A percentile compares a stretch with the other conserved stretches of the same genome.
Evolutionary conservation across 306 rosid species (phyloP).

Genomic region (Vicia villosa): DNA sequence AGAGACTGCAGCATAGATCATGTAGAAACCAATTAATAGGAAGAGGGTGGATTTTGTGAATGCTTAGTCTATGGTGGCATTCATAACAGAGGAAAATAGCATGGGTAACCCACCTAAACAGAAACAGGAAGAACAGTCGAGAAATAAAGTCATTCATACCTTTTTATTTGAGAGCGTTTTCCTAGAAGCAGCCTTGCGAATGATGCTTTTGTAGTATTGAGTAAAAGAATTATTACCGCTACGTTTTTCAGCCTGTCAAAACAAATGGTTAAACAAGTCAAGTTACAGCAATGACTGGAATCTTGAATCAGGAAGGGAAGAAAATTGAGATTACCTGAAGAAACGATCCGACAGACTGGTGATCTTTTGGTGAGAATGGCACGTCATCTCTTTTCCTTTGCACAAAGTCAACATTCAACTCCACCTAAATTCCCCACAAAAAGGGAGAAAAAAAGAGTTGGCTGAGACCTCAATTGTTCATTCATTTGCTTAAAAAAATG

Average conservation of each 20-base stretch:
- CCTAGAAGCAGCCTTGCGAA: conserved; percentile 73
- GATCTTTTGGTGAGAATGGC: conserved; percentile 85
- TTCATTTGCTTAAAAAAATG: conserved; percentile 7
- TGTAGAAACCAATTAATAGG: not conserved
- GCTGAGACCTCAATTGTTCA: conserved; percentile 9
- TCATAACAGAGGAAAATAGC: not conserved
- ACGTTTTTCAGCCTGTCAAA: conserved; percentile 70
- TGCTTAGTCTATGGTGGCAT: not conserved
- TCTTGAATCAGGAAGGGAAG: not conserved
- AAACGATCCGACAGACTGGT: conserved; percentile 68
- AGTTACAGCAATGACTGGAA: conserved; percentile 21
- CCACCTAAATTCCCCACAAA: conserved; percentile 60
- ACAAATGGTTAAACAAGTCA: conserved; percentile 29
- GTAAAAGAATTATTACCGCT: conserved; percentile 57
- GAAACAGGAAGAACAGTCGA: not conserved
- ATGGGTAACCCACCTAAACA: not conserved
- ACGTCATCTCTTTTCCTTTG: conserved; percentile 79
- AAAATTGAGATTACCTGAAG: conserved; percentile 66
- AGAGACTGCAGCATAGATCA: conserved; percentile 49
- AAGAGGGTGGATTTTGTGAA: conserved; percentile 18
- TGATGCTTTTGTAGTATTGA: conserved; percentile 79
- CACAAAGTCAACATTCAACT: conserved; percentile 72
- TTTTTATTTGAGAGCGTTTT: conserved; percentile 49
- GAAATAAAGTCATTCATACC: conserved; percentile 52
- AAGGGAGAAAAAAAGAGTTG: not conserved